Base-by-base conservation (phyloP, 805 yeast genomes). In the Kazachstania martiniae region DNA sequence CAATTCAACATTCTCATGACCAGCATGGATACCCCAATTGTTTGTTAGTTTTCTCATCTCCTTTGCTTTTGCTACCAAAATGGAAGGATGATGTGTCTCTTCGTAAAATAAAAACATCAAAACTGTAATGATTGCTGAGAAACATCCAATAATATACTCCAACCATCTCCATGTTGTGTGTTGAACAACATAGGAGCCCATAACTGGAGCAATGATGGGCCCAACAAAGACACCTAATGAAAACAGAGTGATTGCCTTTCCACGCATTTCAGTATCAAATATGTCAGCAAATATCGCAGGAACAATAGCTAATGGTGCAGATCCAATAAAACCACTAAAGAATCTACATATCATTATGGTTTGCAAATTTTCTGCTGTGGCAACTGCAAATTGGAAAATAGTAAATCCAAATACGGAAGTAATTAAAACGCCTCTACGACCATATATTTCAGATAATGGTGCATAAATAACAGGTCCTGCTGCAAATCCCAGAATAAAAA, bases 391-490 rank as follows among this genome's bases (percentile, higher is more conserved):
- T 28, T 67, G 65, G 57, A 84, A 82, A 28, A 70, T 46, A 14
- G 68, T 60, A 49, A 71, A 70, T 1, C 78, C 70, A 26, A 82
- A 60, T 4, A 68, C 55, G 4, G 86, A 71, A 3, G 73, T 40
- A 2, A 79, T 41, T 34, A 81, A 46, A 12, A 82, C 75, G 12
- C 68, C 56, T 52, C 71, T 70, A 56, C 94, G 70, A 34, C 93
- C 91, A 43, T 66, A 77, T 23, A 78, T 47, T 53, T 81, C 94
- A n/a, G 89, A 77, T 23, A 81, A 53, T 4, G 94, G 95, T 17
- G 91, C 95, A 85, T 91, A 87, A 23, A 84, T 48, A 31, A 87
- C 64, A 3, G 97, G 97, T 13, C 96, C 95, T 1, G 84, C 69
- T 1, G 95, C 96, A 58, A 86, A 89, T 8, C 96, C 97, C 26